Evolutionary conservation across 1,139 yeast genomes (phyloP), one percentile per base, ranked within the genome.

Genomic region (Candida glucosophila): DNA sequence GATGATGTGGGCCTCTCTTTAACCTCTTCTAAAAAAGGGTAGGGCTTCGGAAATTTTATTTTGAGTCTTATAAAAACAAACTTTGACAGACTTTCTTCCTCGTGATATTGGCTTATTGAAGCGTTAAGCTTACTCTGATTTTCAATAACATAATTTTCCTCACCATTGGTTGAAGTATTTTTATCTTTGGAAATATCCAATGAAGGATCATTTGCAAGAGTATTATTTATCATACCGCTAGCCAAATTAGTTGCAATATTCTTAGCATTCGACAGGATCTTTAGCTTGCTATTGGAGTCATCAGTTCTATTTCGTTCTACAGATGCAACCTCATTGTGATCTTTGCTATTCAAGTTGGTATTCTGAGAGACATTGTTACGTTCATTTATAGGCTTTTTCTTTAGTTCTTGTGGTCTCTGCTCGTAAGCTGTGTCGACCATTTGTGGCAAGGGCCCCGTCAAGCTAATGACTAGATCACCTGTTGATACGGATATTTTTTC

Each of bases 401-500:
- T 14, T 6, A 10, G n/a, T 7, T 10, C 15, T 10, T 25, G 20
- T 12, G 26, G 22, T 21, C 18, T 9, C 12, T 14, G 13, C 11
- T 11, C 18, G n/a, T 14, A 20, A 5, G 22, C 36, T 6, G 21
- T 22, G 6, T 24, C n/a, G 9, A 16, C 18, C 8, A 16, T 8
- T 19, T 17, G 17, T 1, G 66, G 61, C 69, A 85, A 67, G 0
- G 96, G 94, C 0, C 96, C 96, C 34, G 75, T 68, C 28, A 90
- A 52, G 17, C 94, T 77, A 6, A 90, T 52, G 1, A 77, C 74
- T 30, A 88, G 57, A 20, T 70, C 77, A 17, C 97, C 95, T 0
- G 93, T 79, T 1, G 93, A 73, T 0, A 90, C 94, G 2, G 90
- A 77, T 5, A 90, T 86, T 42, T 77, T 76, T 40, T 90, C 97